phyloP scores from a whole-genome alignment of 2,329 filamentous ascomycete species.

The Claviceps pusilla region DNA sequence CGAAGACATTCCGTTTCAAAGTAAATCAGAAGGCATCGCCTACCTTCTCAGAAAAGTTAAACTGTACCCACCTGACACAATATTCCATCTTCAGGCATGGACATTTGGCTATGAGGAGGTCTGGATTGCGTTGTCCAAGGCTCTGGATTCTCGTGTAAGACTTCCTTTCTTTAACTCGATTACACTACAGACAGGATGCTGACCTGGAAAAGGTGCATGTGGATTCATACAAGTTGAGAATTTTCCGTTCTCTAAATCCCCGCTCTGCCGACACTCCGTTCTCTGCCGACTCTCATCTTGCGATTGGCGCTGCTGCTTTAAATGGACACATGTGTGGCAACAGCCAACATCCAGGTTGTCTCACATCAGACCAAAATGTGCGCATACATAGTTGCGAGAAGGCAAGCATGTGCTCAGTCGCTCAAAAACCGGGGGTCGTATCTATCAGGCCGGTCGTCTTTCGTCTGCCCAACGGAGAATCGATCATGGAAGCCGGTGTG shows the following conservation, averaged over 20 bases:
- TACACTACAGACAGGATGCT: constrained; percentile 2
- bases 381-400: constrained; percentile 79
- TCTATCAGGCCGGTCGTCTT: constrained; percentile 68
- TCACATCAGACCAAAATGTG: constrained; percentile 47
- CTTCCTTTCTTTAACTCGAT: not conserved
- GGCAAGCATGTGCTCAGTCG: constrained; percentile 43
- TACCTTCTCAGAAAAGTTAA: constrained; percentile 58
- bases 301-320: constrained; percentile 50
- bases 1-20: constrained; percentile 31
- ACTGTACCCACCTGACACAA: constrained; percentile 54
- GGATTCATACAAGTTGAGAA: constrained; percentile 59
- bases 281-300: constrained; percentile 25
- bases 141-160: constrained; percentile 46
- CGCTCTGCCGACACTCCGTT: constrained; percentile 10
- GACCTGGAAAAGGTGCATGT: constrained; percentile 51
- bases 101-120: constrained; percentile 86
- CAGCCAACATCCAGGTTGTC: constrained; percentile 49
- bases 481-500: constrained; percentile 58
- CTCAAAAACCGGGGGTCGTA: constrained; percentile 40
- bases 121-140: constrained; percentile 65
- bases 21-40: constrained; percentile 58
- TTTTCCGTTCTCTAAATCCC: constrained; percentile 52
- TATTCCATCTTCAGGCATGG: constrained; percentile 79
- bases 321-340: constrained; percentile 67
- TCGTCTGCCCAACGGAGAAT: constrained; percentile 40